These are phyloP conservation scores for Rhynchosporium graminicola DNA, from an alignment of 2,329 filamentous ascomycete genomes.

Conservation along the genomic window DNA sequence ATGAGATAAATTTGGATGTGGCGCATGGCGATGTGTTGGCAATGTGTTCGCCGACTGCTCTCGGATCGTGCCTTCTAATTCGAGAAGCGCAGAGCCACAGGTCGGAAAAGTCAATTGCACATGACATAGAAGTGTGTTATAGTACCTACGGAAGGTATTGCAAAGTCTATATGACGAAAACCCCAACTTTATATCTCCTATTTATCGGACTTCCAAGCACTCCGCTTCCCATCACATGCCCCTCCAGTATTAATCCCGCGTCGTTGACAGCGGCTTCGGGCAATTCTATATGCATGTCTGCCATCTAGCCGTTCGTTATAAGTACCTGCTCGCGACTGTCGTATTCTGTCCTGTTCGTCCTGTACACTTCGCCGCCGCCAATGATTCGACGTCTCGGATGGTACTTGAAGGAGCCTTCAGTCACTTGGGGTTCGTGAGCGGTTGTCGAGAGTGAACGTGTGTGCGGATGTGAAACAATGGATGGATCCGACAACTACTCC, in stretches of 20 bases:
- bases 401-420: background rate
- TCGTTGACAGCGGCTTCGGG: slow-evolving; percentile 7
- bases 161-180: slow-evolving; percentile 2
- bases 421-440: background rate
- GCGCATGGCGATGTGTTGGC: slow-evolving; percentile 3
- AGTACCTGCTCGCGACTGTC: background rate
- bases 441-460: background rate
- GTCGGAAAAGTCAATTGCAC: background rate
- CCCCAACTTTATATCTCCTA: background rate
- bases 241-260: background rate
- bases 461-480: slow-evolving; percentile 7
- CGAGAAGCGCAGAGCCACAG: background rate
- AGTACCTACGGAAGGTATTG: background rate
- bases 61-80: background rate
- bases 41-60: slow-evolving; percentile 3
- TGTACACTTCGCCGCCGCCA: background rate
- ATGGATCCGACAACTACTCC: slow-evolving; percentile 7
- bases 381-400: background rate
- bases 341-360: background rate
- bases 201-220: background rate
- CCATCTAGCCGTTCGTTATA: background rate
- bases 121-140: background rate
- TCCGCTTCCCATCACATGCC: background rate
- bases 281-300: background rate
- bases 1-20: background rate